Evolutionary conservation across 164 flowering plant species (phyloP), one percentile per base, ranked within the genome.

Genomic region (Sextonia rubra): DNA sequence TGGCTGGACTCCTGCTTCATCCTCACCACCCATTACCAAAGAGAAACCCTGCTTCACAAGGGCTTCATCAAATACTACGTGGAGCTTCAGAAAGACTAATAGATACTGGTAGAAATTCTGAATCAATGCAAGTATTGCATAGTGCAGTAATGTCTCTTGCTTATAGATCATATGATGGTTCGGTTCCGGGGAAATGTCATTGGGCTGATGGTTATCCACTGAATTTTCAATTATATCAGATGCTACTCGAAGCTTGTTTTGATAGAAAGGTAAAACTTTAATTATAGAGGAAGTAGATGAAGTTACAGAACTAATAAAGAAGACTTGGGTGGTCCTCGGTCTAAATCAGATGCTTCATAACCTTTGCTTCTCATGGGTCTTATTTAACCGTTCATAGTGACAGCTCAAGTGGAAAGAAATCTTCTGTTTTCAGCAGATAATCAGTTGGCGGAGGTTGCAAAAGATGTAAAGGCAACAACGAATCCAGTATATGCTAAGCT

Each of bases 171-270:
- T 75, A 76, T 77, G 88, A 91, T 78, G 94, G 89, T 3, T 81
- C 84, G 23, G 68, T 49, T 26, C 55, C 92, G 4, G 90, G 84
- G 37, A 66, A 75, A 27, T 91, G 95, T 74, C 98, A 91, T 64
- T 94, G 99, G 99, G 99, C 96, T 18, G 99, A 93, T 82, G 98
- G 96, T 4, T 78, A 68, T 71, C 99, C 99, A 2, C 62, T 94
- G 70, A 94, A 91, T 75, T 85, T 94, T 29, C 83, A 81, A 32
- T 77, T 94, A 12, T 94, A 94, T 69, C 86, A 82, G 70, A 83
- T 80, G 83, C 91, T 94, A 47, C 75, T 94, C 49, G 92, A 90
- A 74, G 86, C 97, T 64, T 88, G 92, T 79, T 94, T 94, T 81
- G 98, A 94, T 78, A 74, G 74, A 30, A 82, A 85, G 71, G 97